phyloP scores from a whole-genome alignment of 306 rosid species.

The Arachis hypogaea region DNA sequence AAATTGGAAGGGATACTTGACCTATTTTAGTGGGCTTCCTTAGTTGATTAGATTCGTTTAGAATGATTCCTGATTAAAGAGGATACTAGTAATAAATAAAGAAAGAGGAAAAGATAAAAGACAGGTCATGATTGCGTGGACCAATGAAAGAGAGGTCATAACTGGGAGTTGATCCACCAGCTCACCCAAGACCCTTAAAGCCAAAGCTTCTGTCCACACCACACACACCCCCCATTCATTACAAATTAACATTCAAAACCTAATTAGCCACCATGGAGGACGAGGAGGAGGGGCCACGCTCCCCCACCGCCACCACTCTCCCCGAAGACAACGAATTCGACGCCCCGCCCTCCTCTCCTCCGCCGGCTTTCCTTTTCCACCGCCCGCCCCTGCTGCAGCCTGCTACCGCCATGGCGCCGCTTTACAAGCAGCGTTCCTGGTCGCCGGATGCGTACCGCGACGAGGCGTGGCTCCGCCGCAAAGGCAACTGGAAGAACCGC shows the following conservation, averaged over 20 bases:
- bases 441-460: constrained; percentile 85
- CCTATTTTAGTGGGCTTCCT: too few relatives aligned
- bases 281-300: too few relatives aligned
- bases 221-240: too few relatives aligned
- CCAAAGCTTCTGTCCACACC: background rate
- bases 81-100: background rate
- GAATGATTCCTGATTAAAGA: too few relatives aligned
- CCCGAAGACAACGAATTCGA: background rate
- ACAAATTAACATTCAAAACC: background rate
- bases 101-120: constrained; percentile 19
- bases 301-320: too few relatives aligned
- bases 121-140: constrained; percentile 65
- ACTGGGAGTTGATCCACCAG: constrained; percentile 35
- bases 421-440: constrained; percentile 87
- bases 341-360: constrained; percentile 11
- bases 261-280: constrained; percentile 36
- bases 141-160: constrained; percentile 51
- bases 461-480: constrained; percentile 89
- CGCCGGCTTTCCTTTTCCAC: constrained; percentile 35
- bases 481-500: constrained; percentile 64
- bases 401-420: constrained; percentile 38
- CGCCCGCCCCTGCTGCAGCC: constrained; percentile 23
- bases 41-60: too few relatives aligned
- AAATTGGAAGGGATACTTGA: too few relatives aligned
- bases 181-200: constrained; percentile 30